Base-by-base conservation (phyloP, 805 yeast species). In the Ogataea chonburiensis region DNA sequence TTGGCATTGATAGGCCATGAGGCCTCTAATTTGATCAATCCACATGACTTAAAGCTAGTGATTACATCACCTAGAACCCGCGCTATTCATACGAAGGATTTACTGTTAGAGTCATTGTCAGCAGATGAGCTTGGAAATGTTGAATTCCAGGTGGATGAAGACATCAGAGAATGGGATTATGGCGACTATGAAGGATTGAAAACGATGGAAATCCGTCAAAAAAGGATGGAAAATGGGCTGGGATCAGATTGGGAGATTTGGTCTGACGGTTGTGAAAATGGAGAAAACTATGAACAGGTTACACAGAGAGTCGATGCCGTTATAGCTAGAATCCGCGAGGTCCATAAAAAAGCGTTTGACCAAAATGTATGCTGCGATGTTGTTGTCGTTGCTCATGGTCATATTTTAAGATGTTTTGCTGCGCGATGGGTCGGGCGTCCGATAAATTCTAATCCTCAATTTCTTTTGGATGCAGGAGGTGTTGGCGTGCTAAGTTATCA, bases 391-490 rank as follows among this genome's bases (percentile, higher is more conserved):
- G 97, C 91, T 8, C 98, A 91, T 56, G 98, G 98, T 28, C 98
- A 91, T 54, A 84, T 89, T 31, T 67, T 91, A 50, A 79, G 97
- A 55, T 84, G 91, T 56, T 78, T 91, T 53, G 94, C 91, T 6
- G 86, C 88, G 14, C 66, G 96, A 41, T 91, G 98, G 98, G 78
- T 85, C 24, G 75, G 72, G 3, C 61, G 70, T 25, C 68, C 69
- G n/a, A 66, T 83, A 40, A 52, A 60, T 43, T 64, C 58, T 30
- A 85, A 89, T 58, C 96, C 96, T 7, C 77, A 81, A 48, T 80
- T 88, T 60, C 67, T 91, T 59, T 67, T 91, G 49, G 96, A 91
- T 57, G 95, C 98, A 17, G 96, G 97, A 46, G 97, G 96, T 27
- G 86, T 87, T 26, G 96, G 96, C 43, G 95, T 88, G 2, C 68